A percentile compares a stretch with the other conserved stretches of the same genome.
Evolutionary conservation across 768 basidiomycete species (phyloP).

Genomic region (Leccinum incarnatum): DNA sequence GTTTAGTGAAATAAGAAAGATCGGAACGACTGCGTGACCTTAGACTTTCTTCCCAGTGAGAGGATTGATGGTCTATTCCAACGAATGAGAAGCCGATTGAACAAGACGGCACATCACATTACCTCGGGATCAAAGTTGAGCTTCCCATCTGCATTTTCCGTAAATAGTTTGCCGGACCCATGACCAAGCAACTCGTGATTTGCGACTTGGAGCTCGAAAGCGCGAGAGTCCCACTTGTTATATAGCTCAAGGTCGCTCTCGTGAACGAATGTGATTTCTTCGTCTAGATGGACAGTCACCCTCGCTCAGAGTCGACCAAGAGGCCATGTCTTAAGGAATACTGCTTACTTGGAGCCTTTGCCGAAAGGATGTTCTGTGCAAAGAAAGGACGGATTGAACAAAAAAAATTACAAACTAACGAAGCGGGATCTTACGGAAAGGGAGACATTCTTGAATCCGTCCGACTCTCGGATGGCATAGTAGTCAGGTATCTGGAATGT

Average conservation of each 20-base stretch:
- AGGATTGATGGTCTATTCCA: constrained; percentile 70
- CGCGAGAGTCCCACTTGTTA: constrained; percentile 71
- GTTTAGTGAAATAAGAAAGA: background rate
- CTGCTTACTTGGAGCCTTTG: constrained; percentile 75
- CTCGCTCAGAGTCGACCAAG: background rate
- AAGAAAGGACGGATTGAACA: background rate
- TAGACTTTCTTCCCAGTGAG: constrained; percentile 76
- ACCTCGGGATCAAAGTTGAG: constrained; percentile 76
- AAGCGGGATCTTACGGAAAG: constrained; percentile 53
- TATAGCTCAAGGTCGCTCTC: constrained; percentile 74
- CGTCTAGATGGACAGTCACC: constrained; percentile 40
- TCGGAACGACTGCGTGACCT: constrained; percentile 18
- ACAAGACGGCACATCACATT: constrained; percentile 36
- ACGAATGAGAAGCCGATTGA: background rate
- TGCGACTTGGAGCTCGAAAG: constrained; percentile 87
- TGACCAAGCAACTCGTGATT: constrained; percentile 89
- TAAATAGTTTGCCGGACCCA: constrained; percentile 80
- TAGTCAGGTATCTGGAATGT: constrained; percentile 72
- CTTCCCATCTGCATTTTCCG: constrained; percentile 70
- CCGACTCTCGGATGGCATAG: constrained; percentile 76
- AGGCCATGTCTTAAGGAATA: background rate
- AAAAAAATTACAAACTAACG: background rate
- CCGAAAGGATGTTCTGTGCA: constrained; percentile 77
- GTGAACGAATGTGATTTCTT: constrained; percentile 79
- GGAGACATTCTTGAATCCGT: constrained; percentile 89